Percentiles rank a stretch among this genome's conserved stretches.
Evolutionary conservation across 805 yeast genomes (phyloP).

Genomic region (Schizosaccharomyces osmophilus): DNA sequence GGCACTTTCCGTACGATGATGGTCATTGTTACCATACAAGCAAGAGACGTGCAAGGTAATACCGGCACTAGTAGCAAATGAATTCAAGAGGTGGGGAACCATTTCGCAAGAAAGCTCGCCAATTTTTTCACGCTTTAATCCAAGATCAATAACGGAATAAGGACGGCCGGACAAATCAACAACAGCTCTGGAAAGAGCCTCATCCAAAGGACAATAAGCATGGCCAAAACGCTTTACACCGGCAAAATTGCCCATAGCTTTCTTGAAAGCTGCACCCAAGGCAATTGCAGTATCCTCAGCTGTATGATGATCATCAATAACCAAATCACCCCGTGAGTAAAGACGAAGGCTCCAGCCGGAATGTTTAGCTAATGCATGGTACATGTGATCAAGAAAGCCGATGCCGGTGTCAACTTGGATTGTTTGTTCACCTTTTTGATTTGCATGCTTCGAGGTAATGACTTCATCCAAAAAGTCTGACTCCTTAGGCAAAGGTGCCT

Average conservation of each 20-base stretch:
- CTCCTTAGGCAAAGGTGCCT: slow-evolving; percentile 32
- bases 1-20: slow-evolving; percentile 87
- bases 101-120: slow-evolving; percentile 85
- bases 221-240: slow-evolving; percentile 84
- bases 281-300: slow-evolving; percentile 92
- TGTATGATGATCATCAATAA: slow-evolving; percentile 92
- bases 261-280: slow-evolving; percentile 65
- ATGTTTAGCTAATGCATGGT: slow-evolving; percentile 90
- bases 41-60: slow-evolving; percentile 88
- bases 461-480: slow-evolving; percentile 3
- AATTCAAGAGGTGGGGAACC: slow-evolving; percentile 92
- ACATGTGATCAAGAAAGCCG: slow-evolving; percentile 90
- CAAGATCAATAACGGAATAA: slow-evolving; percentile 68
- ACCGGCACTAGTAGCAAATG: slow-evolving; percentile 80
- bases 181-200: slow-evolving; percentile 87
- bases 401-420: slow-evolving; percentile 74
- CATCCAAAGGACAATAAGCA: slow-evolving; percentile 91
- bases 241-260: slow-evolving; percentile 67
- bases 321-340: slow-evolving; percentile 81
- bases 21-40: slow-evolving; percentile 80
- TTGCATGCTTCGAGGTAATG: slow-evolving; percentile 23
- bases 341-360: slow-evolving; percentile 83
- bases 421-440: slow-evolving; percentile 47
- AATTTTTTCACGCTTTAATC: slow-evolving; percentile 72
- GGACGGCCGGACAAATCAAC: slow-evolving; percentile 87